Evolutionary conservation across 1,284 basidiomycete species (phyloP).

Genomic region (Cutaneotrichosporon cutaneum): DNA sequence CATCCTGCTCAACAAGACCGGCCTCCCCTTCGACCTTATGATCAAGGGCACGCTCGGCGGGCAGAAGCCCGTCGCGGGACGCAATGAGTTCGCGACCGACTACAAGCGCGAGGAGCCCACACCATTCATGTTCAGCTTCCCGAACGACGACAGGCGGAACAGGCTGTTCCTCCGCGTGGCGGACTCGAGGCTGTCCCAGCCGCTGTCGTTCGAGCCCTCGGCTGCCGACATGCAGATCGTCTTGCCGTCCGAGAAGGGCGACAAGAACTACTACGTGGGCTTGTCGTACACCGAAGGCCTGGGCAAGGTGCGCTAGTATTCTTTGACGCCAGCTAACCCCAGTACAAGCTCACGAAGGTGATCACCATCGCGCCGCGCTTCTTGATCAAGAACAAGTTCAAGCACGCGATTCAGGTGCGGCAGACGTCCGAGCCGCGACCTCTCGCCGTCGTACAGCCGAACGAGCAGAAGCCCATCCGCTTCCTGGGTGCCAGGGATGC

Average conservation of each 20-base stretch:
- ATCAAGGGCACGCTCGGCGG: conserved; percentile 71
- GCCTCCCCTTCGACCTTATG: conserved; percentile 75
- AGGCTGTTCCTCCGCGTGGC: conserved; percentile 80
- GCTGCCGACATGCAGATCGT: conserved; percentile 83
- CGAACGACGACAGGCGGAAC: conserved; percentile 71
- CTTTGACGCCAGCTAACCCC: conserved; percentile 9
- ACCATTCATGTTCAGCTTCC: conserved; percentile 87
- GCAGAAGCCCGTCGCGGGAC: conserved; percentile 82
- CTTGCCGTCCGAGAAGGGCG: conserved; percentile 64
- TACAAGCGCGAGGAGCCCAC: conserved; percentile 58
- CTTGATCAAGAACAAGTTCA: conserved; percentile 79
- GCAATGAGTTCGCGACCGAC: conserved; percentile 57
- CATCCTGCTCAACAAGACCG: conserved; percentile 90
- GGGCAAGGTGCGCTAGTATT: conserved; percentile 62
- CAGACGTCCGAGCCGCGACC: conserved; percentile 68
- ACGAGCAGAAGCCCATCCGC: conserved; percentile 69
- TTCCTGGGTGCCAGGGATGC: conserved; percentile 62
- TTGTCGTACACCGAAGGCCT: conserved; percentile 89
- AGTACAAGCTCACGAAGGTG: conserved; percentile 93
- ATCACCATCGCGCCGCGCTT: conserved; percentile 90
- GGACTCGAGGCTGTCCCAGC: conserved; percentile 88
- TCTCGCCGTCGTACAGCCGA: conserved; percentile 60
- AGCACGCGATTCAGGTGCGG: conserved; percentile 71
- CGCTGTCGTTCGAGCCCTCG: conserved; percentile 86
- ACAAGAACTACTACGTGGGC: conserved; percentile 82